A percentile compares a stretch with the other conserved stretches of the same genome.
Conservation (phyloP, 768 basidiomycete species). For the Termitomyces titanicus region DNA sequence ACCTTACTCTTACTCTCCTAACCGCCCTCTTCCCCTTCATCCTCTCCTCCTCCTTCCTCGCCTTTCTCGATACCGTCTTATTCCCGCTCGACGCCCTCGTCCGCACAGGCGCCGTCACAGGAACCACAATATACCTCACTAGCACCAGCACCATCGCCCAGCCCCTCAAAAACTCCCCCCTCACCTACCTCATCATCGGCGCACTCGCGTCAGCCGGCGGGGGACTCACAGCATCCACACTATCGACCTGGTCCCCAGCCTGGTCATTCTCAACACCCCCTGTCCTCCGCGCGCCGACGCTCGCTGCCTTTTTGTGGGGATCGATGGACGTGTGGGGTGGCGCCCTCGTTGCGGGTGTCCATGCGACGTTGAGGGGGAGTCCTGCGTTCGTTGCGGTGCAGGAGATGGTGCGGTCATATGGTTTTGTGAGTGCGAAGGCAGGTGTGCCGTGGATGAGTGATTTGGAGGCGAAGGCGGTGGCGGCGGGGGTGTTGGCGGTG, state of each 20-base stretch:
- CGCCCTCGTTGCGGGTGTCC: constrained; percentile 31
- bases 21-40: constrained; percentile 33
- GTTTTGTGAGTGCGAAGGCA: too few species aligned
- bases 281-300: constrained; percentile 36
- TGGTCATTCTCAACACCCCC: constrained; percentile 48
- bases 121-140: constrained; percentile 32
- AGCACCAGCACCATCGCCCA: constrained; percentile 23
- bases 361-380: constrained; percentile 7
- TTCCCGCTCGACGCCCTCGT: constrained; percentile 50
- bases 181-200: constrained; percentile 46
- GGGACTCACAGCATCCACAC: constrained; percentile 38
- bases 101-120: constrained; percentile 37
- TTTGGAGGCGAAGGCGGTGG: constrained; percentile 29
- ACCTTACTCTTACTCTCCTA: constrained; percentile 39
- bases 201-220: constrained; percentile 46
- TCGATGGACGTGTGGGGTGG: constrained; percentile 53
- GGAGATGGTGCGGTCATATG: constrained; percentile 10
- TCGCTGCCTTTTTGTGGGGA: too few species aligned
- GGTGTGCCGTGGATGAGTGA: constrained; percentile 4
- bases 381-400: constrained; percentile 7
- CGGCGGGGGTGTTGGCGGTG: constrained; percentile 26
- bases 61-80: constrained; percentile 38
- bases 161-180: constrained; percentile 32
- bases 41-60: constrained; percentile 18
- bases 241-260: constrained; percentile 37